These are phyloP conservation scores for Beta lomatogona DNA, from an alignment of 179 eudicot genomes.

Conservation along the genomic window DNA sequence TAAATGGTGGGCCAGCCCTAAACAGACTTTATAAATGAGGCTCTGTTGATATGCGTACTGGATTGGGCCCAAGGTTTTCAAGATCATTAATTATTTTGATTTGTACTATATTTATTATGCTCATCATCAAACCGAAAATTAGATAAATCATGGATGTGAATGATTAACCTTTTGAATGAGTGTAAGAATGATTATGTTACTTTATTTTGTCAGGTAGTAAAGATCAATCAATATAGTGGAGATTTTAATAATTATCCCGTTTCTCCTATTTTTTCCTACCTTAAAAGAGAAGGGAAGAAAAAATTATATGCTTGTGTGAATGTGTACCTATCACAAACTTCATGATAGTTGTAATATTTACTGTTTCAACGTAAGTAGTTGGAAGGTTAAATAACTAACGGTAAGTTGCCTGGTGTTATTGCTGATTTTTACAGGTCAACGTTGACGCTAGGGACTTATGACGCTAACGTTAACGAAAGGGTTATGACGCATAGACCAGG, in stretches of 20 bases:
- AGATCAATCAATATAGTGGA: neutral
- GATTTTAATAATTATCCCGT: neutral
- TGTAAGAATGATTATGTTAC: conserved; percentile 23
- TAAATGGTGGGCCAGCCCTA: conserved; percentile 29
- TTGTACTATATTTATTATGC: conserved; percentile 9
- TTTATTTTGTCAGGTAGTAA: conserved; percentile 25
- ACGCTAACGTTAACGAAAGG: no score
- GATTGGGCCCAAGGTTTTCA: conserved; percentile 30
- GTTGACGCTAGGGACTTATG: no score
- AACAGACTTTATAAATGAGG: conserved; percentile 13
- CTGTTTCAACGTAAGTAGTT: no score
- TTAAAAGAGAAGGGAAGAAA: neutral
- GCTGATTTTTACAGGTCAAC: no score
- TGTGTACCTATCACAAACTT: no score
- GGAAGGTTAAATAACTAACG: no score
- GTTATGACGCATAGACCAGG: no score
- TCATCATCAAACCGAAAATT: conserved; percentile 6
- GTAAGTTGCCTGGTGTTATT: no score
- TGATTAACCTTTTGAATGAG: conserved; percentile 30
- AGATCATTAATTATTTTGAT: conserved; percentile 5
- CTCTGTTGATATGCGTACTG: conserved; percentile 21
- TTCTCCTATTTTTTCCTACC: neutral
- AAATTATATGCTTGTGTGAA: no score
- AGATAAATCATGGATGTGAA: neutral
- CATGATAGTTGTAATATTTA: no score